Evolutionary conservation across 192 early-diverging fungal genomes (phyloP).

Genomic region (Backusella morwellensis): DNA sequence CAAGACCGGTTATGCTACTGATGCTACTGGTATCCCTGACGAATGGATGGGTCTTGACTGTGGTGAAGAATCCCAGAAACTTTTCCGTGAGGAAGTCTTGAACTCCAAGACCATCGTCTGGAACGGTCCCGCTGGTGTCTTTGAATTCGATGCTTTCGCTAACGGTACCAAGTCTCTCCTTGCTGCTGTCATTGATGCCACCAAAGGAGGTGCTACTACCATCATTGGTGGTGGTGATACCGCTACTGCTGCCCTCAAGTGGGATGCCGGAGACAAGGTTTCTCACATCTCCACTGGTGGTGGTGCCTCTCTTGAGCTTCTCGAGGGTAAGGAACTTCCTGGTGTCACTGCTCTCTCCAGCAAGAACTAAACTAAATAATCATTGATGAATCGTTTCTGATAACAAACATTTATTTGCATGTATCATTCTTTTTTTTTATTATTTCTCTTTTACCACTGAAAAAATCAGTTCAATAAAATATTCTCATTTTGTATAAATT

Average conservation of each 20-base stretch:
- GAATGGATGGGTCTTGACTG: constrained; percentile 94
- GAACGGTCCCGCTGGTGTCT: constrained; percentile 98
- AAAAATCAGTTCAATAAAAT: constrained; percentile 5
- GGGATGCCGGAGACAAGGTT: constrained; percentile 78
- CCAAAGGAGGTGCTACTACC: constrained; percentile 79
- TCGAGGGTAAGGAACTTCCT: constrained; percentile 92
- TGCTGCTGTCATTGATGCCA: constrained; percentile 84
- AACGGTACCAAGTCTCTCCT: constrained; percentile 79
- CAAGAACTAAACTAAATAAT: constrained; percentile 33
- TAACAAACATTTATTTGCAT: neutral
- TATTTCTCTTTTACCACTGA: neutral
- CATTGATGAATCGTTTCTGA: neutral
- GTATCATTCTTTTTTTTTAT: neutral
- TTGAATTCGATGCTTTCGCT: constrained; percentile 95
- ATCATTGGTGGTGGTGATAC: constrained; percentile 99
- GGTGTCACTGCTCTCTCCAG: constrained; percentile 71
- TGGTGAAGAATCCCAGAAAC: constrained; percentile 76
- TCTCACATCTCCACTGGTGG: constrained; percentile 96
- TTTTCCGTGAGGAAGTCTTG: constrained; percentile 66
- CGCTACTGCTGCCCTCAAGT: constrained; percentile 94
- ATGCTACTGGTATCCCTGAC: constrained; percentile 81
- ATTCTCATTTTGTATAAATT: constrained; percentile 4
- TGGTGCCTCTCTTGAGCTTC: constrained; percentile 92
- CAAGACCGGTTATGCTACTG: constrained; percentile 81
- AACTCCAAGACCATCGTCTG: constrained; percentile 93